These are phyloP conservation scores for Gastrodia elata DNA, from an alignment of 106 monocot genomes.

Conservation along the genomic window DNA sequence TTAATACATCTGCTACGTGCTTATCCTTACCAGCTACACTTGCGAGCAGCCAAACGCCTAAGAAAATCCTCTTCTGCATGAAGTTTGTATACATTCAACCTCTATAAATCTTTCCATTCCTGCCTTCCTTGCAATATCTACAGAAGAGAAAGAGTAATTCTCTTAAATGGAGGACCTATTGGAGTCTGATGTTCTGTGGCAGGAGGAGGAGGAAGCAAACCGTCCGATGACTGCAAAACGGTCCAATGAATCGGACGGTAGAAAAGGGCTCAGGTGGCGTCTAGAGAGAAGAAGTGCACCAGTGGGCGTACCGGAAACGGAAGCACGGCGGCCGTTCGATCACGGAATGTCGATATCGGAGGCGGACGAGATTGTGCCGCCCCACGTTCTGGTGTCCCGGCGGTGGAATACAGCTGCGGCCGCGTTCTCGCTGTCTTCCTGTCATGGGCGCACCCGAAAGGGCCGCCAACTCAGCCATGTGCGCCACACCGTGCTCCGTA, in stretches of 20 bases:
- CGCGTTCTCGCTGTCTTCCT: not conserved
- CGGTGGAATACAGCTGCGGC: not conserved
- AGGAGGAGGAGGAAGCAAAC: not conserved
- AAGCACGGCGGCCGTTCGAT: not conserved
- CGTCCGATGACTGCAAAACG: not conserved
- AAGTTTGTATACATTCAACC: too few species aligned
- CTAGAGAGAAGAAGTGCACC: not conserved
- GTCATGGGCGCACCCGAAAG: not conserved
- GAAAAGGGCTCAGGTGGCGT: not conserved
- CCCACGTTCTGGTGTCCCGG: slow-evolving; percentile 5
- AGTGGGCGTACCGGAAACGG: not conserved
- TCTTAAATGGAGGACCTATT: not conserved
- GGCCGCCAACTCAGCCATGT: not conserved
- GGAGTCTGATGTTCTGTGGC: slow-evolving; percentile 1
- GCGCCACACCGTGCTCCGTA: not conserved
- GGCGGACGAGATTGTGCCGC: not conserved
- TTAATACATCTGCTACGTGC: too few species aligned
- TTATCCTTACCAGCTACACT: too few species aligned
- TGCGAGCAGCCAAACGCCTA: too few species aligned
- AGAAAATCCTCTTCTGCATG: too few species aligned
- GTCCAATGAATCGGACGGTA: not conserved
- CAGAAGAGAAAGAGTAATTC: not conserved
- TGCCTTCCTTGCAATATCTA: too few species aligned
- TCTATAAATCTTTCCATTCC: too few species aligned
- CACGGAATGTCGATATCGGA: not conserved